phyloP scores from a whole-genome alignment of 805 yeast genomes.

The Myxozyma neotropica region DNA sequence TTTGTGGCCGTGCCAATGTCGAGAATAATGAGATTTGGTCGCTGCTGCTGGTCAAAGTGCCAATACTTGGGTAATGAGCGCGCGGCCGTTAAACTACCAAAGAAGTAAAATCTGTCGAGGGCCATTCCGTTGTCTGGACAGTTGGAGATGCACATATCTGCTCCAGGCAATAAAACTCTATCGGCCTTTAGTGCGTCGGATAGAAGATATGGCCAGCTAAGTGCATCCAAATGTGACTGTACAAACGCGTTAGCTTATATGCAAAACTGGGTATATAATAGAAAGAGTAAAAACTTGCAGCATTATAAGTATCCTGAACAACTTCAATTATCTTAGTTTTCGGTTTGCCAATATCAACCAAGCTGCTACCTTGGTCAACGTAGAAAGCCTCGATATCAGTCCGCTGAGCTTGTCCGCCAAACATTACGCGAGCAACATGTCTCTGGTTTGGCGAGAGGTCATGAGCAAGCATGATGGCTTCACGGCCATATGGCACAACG shows the following conservation, averaged over 20 bases:
- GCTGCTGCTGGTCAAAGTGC: conserved; percentile 25
- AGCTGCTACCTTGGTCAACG: conserved; percentile 17
- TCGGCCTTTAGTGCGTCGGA: conserved; percentile 19
- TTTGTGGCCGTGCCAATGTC: conserved; percentile 30
- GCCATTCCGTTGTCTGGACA: conserved; percentile 22
- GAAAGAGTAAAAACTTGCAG: not conserved
- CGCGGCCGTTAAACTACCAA: conserved; percentile 26
- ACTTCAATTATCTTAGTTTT: conserved; percentile 22
- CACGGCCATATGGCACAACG: conserved; percentile 31
- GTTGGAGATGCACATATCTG: conserved; percentile 20
- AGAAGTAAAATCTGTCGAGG: conserved; percentile 27
- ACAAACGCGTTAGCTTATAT: not conserved
- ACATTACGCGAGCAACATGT: conserved; percentile 28
- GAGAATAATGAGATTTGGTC: conserved; percentile 20
- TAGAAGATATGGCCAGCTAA: conserved; percentile 28
- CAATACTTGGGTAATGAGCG: conserved; percentile 25
- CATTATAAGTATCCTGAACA: conserved; percentile 21
- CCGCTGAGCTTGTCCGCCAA: conserved; percentile 14
- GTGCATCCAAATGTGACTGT: conserved; percentile 21
- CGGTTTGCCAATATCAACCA: not conserved
- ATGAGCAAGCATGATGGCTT: conserved; percentile 23
- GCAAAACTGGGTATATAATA: not conserved
- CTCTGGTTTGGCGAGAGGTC: conserved; percentile 6
- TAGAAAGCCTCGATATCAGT: conserved; percentile 31
- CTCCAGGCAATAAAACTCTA: conserved; percentile 14